Evolutionary conservation across 257 asterid species (phyloP).

Genomic region (Solanum phureja): DNA sequence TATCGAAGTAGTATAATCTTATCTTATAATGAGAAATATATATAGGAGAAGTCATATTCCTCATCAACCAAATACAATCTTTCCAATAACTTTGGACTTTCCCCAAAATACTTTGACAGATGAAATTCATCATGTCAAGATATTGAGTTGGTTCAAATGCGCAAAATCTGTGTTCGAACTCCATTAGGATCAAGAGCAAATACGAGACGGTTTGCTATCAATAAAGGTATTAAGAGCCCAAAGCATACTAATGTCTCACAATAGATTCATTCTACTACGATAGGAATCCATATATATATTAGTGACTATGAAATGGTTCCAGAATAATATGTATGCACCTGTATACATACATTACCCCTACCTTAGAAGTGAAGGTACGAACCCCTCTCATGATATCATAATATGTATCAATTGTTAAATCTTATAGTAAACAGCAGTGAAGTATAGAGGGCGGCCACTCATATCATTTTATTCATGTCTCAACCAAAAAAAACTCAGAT

Average conservation of each 20-base stretch:
- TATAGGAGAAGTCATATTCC: not conserved
- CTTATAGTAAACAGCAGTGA: not conserved
- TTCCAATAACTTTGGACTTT: not conserved
- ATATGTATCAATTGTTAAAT: too few relatives aligned
- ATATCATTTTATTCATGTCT: slow-evolving; percentile 13
- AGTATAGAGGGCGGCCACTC: not conserved
- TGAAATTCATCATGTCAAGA: not conserved
- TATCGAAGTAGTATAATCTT: not conserved
- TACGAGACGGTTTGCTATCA: not conserved
- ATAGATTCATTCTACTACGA: too few relatives aligned
- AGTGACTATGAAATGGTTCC: not conserved
- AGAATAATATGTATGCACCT: not conserved
- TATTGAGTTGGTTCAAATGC: too few relatives aligned
- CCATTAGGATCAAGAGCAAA: not conserved
- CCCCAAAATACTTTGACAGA: not conserved
- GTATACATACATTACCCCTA: not conserved
- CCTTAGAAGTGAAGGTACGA: too few relatives aligned
- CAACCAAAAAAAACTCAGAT: slow-evolving; percentile 10
- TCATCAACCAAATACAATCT: not conserved
- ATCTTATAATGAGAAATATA: not conserved
- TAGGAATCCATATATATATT: not conserved
- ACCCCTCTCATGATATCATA: not conserved
- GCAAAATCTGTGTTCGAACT: too few relatives aligned
- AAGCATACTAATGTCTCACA: not conserved
- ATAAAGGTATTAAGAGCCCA: not conserved